Evolutionary conservation across 2,329 filamentous ascomycete genomes (phyloP), one percentile per base, ranked within the genome.

Genomic region (Huntiella abstrusa): DNA sequence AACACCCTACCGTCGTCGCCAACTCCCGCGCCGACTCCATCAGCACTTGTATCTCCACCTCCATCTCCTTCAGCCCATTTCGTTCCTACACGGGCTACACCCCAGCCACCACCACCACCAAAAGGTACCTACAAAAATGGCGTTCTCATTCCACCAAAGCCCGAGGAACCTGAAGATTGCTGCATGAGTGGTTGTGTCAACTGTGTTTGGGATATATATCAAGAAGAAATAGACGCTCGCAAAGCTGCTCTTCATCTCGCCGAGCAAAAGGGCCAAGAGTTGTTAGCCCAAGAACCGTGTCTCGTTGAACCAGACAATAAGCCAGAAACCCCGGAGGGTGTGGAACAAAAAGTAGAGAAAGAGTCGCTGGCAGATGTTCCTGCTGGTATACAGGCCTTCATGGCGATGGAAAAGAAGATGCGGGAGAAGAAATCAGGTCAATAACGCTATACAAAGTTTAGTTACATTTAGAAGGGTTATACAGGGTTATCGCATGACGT

Each of bases 111-210:
- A 10, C 22, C 22, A 28, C 22, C 22, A 28, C 22, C 22, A 28
- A 28, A 28, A 28, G 22, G 22, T 10, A 28, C 22, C 8, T 28
- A 28, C 22, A 28, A 28, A 28, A 28, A 28, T 28, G 22, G 22
- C 3, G 5, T 28, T 1, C 63, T 75, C 13, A 80, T 96, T 4
- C 91, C 91, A 2, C 87, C 86, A 0, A 73, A 74, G 41, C 91
- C 91, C 1, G 71, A 76, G 41, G 88, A 98, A 62, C 91, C 91
- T 3, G 91, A 96, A 56, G 95, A 98, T 58, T 98, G 91, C 70
- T 98, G 91, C 63, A 98, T 98, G 91, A 91, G 83, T 57, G 91
- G 91, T 3, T 98, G 91, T 59, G 88, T 94, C 42, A 87, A 96
- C 60, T 98, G 91, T 60, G 91, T 96, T 2, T 96, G 87, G 87